Percentiles rank a stretch among this genome's conserved stretches.
Conservation (phyloP, 148 eudicot genomes). For the Rhododendron griersonianum region DNA sequence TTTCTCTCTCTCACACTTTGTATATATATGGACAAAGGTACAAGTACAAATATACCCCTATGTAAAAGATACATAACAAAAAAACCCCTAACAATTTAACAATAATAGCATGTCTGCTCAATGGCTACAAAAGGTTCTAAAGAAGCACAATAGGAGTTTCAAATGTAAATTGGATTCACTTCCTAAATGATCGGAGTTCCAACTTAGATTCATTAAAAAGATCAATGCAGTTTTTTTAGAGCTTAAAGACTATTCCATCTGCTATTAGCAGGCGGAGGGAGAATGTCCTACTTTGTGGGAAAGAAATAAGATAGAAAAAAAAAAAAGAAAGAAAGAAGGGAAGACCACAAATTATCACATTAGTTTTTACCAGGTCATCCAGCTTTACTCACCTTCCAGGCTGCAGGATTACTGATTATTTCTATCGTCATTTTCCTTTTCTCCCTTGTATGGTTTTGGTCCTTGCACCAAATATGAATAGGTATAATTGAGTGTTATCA, state of each 20-base stretch:
- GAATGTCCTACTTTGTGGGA: not conserved
- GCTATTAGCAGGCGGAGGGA: not conserved
- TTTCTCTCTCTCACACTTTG: no score
- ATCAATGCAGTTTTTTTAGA: not conserved
- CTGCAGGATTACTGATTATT: not conserved
- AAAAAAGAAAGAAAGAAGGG: no score
- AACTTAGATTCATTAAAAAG: not conserved
- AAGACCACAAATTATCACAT: not conserved
- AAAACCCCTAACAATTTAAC: no score
- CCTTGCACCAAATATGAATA: not conserved
- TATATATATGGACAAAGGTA: no score
- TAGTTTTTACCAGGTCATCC: constrained; percentile 2
- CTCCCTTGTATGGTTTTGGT: not conserved
- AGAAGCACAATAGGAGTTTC: not conserved
- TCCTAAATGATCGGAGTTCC: not conserved
- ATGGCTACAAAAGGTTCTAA: not conserved
- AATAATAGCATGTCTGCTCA: not conserved
- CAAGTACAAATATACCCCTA: no score
- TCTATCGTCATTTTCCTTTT: not conserved
- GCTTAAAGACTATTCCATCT: not conserved
- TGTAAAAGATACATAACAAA: no score
- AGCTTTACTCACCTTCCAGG: not conserved
- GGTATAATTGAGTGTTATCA: not conserved
- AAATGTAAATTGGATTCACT: not conserved
- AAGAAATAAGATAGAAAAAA: not conserved